phyloP scores from a whole-genome alignment of 2,329 filamentous ascomycete genomes.

The Pestalotiopsis sp. region DNA sequence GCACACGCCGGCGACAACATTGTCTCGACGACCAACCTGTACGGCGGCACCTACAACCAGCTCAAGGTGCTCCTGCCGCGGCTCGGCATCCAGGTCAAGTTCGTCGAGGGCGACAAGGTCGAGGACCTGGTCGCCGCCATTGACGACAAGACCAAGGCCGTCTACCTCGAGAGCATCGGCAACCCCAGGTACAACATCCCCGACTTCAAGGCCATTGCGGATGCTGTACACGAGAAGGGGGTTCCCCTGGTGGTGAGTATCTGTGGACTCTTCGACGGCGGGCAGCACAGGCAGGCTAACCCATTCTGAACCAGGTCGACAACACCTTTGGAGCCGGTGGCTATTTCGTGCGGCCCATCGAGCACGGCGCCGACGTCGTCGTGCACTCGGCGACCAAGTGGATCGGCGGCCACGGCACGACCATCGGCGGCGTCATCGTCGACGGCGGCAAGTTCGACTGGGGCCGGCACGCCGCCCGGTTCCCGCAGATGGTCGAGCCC shows the following conservation, averaged over 20 bases:
- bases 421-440: constrained; percentile 82
- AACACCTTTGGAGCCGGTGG: constrained; percentile 96
- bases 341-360: constrained; percentile 84
- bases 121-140: constrained; percentile 81
- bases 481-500: constrained; percentile 91
- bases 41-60: constrained; percentile 96
- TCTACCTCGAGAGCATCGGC: constrained; percentile 90
- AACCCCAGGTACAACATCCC: constrained; percentile 94
- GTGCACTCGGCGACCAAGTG: constrained; percentile 96
- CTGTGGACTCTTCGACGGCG: neutral
- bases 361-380: constrained; percentile 90
- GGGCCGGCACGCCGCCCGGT: constrained; percentile 80
- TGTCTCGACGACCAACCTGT: constrained; percentile 85
- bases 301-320: constrained; percentile 67
- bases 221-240: constrained; percentile 72
- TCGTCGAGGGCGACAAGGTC: constrained; percentile 78
- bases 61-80: constrained; percentile 88
- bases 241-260: constrained; percentile 63
- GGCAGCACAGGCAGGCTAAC: constrained; percentile 8
- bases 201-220: constrained; percentile 84
- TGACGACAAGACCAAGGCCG: constrained; percentile 90
- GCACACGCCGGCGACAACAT: constrained; percentile 91
- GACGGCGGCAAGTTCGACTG: constrained; percentile 94
- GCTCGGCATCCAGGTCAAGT: constrained; percentile 87
- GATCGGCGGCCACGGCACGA: constrained; percentile 95